Percentiles rank a stretch among this genome's conserved stretches.
Conservation (phyloP, 2,329 filamentous ascomycete species). For the Fusarium scirpi region DNA sequence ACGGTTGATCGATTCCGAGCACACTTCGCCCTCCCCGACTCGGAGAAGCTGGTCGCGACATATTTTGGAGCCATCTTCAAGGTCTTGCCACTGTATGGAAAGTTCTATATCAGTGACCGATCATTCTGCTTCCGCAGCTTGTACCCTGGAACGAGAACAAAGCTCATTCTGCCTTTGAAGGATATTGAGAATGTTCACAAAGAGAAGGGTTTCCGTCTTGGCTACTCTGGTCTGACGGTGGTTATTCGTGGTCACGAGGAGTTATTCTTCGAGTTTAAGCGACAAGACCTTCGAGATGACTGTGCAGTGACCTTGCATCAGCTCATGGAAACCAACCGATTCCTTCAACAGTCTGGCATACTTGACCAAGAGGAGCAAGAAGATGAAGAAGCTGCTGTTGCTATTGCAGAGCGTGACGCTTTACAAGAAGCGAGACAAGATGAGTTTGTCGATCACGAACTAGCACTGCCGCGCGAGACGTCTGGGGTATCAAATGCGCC, state of each 20-base stretch:
- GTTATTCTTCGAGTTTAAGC: slow-evolving; percentile 92
- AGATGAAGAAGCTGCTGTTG: slow-evolving; percentile 78
- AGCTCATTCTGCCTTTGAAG: slow-evolving; percentile 88
- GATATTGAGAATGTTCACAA: slow-evolving; percentile 95
- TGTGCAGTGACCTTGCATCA: slow-evolving; percentile 85
- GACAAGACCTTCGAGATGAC: slow-evolving; percentile 84
- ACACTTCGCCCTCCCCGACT: slow-evolving; percentile 88
- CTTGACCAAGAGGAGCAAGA: slow-evolving; percentile 76
- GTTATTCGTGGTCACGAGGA: slow-evolving; percentile 95
- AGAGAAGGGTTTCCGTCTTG: slow-evolving; percentile 93
- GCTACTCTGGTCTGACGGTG: slow-evolving; percentile 90
- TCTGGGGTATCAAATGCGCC: slow-evolving; percentile 68
- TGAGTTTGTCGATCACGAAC: slow-evolving; percentile 63
- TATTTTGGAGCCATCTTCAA: slow-evolving; percentile 95
- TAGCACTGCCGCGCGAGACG: slow-evolving; percentile 61
- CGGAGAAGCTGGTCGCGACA: slow-evolving; percentile 85
- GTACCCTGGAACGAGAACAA: slow-evolving; percentile 88
- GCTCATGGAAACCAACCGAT: slow-evolving; percentile 77
- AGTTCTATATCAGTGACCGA: slow-evolving; percentile 91
- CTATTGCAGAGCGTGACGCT: slow-evolving; percentile 83
- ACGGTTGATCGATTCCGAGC: slow-evolving; percentile 85
- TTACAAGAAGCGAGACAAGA: slow-evolving; percentile 78
- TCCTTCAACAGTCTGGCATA: slow-evolving; percentile 75
- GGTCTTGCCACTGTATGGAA: slow-evolving; percentile 92
- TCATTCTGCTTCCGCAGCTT: slow-evolving; percentile 95